A percentile compares a stretch with the other conserved stretches of the same genome.
Evolutionary conservation across 768 basidiomycete species (phyloP).

Genomic region (Pholiota microspora): DNA sequence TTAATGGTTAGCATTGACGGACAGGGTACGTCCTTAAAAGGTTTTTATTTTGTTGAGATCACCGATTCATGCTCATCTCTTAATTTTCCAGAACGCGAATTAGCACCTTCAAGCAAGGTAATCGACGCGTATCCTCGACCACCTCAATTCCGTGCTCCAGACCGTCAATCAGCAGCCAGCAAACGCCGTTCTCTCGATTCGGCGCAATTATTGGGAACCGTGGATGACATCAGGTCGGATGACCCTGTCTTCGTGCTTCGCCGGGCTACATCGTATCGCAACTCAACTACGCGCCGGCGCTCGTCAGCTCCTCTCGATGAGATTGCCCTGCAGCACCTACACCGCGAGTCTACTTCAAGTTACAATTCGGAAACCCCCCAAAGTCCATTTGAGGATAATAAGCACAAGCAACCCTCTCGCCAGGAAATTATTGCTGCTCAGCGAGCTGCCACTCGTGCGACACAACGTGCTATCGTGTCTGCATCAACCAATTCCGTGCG

Average conservation of each 20-base stretch:
- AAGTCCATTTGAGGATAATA: constrained; percentile 22
- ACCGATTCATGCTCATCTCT: not conserved
- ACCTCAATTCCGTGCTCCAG: constrained; percentile 65
- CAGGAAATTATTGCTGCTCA: constrained; percentile 95
- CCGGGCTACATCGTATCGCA: constrained; percentile 73
- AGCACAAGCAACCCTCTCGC: constrained; percentile 47
- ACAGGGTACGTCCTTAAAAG: constrained; percentile 51
- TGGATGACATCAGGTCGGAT: constrained; percentile 73
- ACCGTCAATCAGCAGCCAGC: constrained; percentile 55
- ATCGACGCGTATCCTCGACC: constrained; percentile 80
- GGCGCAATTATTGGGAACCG: constrained; percentile 60
- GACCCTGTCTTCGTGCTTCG: constrained; percentile 93
- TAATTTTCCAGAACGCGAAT: constrained; percentile 60
- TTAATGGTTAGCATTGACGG: constrained; percentile 59
- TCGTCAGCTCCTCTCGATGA: constrained; percentile 82
- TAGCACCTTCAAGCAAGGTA: constrained; percentile 78
- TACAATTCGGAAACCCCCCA: constrained; percentile 44
- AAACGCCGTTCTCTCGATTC: constrained; percentile 91
- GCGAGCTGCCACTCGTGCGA: constrained; percentile 81
- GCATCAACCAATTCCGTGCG: constrained; percentile 82
- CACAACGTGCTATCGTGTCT: constrained; percentile 77
- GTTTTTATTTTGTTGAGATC: constrained; percentile 2
- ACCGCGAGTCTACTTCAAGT: constrained; percentile 68
- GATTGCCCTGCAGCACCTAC: constrained; percentile 70
- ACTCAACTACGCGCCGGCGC: constrained; percentile 65